phyloP scores from a whole-genome alignment of 1,284 basidiomycete species.

The Apiotrichum siamense region DNA sequence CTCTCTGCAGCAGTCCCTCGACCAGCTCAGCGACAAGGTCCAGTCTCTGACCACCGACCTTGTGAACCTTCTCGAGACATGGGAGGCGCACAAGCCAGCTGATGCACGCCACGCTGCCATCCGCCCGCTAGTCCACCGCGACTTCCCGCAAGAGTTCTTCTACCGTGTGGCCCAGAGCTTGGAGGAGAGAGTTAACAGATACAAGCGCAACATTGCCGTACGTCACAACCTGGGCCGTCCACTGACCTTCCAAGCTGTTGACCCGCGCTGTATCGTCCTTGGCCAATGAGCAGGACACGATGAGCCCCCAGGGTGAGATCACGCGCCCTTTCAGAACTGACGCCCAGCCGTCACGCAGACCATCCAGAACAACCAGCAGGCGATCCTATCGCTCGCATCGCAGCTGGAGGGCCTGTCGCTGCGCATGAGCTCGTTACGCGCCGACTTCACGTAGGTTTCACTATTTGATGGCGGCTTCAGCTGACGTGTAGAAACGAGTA shows the following conservation, averaged over 20 bases:
- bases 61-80: slow-evolving; percentile 35
- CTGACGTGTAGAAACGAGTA: slow-evolving; percentile 26
- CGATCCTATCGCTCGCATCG: slow-evolving; percentile 35
- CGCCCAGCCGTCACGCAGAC: slow-evolving; percentile 34
- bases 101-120: slow-evolving; percentile 32
- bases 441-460: slow-evolving; percentile 28
- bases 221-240: slow-evolving; percentile 1
- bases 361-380: slow-evolving; percentile 41
- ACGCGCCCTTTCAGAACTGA: background rate
- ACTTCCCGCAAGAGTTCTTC: slow-evolving; percentile 44
- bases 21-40: slow-evolving; percentile 27
- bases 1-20: slow-evolving; percentile 24
- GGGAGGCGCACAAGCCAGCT: slow-evolving; percentile 33
- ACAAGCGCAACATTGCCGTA: slow-evolving; percentile 36
- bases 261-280: slow-evolving; percentile 32
- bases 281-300: slow-evolving; percentile 22
- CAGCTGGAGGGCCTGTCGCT: slow-evolving; percentile 35
- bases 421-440: slow-evolving; percentile 30
- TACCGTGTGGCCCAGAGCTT: slow-evolving; percentile 24
- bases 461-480: background rate
- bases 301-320: slow-evolving; percentile 34
- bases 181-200: slow-evolving; percentile 34
- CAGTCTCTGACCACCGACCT: slow-evolving; percentile 32
- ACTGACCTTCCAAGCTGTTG: slow-evolving; percentile 25
- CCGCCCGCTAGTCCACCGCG: slow-evolving; percentile 32